Percentiles rank a stretch among this genome's conserved stretches.
These are phyloP conservation scores for Taphrina communis DNA, from an alignment of 1,139 yeast species.

Conservation along the genomic window DNA sequence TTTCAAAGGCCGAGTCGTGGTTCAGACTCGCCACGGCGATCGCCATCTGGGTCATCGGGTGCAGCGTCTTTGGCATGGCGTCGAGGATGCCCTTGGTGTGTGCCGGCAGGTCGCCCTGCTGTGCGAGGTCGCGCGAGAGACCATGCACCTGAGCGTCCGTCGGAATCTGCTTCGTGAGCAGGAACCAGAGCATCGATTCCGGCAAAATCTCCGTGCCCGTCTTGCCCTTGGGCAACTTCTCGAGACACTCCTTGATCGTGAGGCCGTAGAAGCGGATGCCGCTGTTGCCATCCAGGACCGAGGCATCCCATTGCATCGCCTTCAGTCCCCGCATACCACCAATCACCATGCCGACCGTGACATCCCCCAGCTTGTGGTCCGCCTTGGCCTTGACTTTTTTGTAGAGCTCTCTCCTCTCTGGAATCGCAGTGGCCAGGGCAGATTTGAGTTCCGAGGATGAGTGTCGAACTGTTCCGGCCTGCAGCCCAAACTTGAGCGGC, in stretches of 20 bases:
- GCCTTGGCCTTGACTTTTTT: slow-evolving; percentile 54
- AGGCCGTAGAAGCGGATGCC: slow-evolving; percentile 64
- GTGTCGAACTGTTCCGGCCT: slow-evolving; percentile 22
- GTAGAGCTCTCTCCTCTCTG: slow-evolving; percentile 54
- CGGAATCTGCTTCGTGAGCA: slow-evolving; percentile 72
- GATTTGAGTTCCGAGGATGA: slow-evolving; percentile 49
- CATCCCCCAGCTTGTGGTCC: slow-evolving; percentile 46
- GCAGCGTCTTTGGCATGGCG: slow-evolving; percentile 82
- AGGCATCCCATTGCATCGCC: slow-evolving; percentile 62
- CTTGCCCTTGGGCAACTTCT: slow-evolving; percentile 55
- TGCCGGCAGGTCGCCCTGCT: slow-evolving; percentile 80
- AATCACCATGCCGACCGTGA: slow-evolving; percentile 56
- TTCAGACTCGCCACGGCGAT: slow-evolving; percentile 91
- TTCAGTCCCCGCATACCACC: slow-evolving; percentile 66
- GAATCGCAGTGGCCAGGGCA: slow-evolving; percentile 55
- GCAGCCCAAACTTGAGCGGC: slow-evolving; percentile 18
- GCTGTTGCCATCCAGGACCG: slow-evolving; percentile 59
- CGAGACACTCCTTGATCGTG: slow-evolving; percentile 61
- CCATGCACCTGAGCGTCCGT: slow-evolving; percentile 74
- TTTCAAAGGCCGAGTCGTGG: slow-evolving; percentile 86
- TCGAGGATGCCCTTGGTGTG: slow-evolving; percentile 83
- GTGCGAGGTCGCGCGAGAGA: slow-evolving; percentile 81
- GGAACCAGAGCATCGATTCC: slow-evolving; percentile 89
- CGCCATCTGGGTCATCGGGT: slow-evolving; percentile 97
- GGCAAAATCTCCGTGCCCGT: slow-evolving; percentile 58